Percentiles rank a stretch among this genome's conserved stretches.
phyloP scores from a whole-genome alignment of 495 filamentous ascomycete genomes.

The Penicillium paxilli region DNA sequence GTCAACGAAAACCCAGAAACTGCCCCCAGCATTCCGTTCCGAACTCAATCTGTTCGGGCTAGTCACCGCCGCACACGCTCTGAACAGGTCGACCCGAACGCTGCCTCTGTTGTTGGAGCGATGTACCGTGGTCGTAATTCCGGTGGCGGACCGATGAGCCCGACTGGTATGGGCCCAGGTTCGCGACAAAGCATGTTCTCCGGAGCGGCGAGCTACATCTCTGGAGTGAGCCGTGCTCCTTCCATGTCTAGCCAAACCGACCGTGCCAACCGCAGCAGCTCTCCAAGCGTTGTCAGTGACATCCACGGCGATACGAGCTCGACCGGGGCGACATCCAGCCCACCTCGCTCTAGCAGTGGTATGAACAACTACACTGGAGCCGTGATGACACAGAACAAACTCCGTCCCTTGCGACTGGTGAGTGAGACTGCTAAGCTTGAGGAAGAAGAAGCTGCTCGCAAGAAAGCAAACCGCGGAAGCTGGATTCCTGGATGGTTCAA shows the following conservation, averaged over 20 bases:
- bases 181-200: conserved; percentile 49
- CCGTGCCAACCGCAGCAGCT: conserved; percentile 49
- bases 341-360: conserved; percentile 56
- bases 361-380: conserved; percentile 54
- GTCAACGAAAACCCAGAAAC: conserved; percentile 71
- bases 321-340: conserved; percentile 51
- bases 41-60: conserved; percentile 61
- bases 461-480: conserved; percentile 60
- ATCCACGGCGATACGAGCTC: conserved; percentile 53
- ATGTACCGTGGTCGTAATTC: conserved; percentile 78
- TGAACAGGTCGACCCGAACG: conserved; percentile 63
- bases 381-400: conserved; percentile 71
- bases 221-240: conserved; percentile 47
- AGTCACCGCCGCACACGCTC: conserved; percentile 65
- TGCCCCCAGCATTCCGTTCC: conserved; percentile 81
- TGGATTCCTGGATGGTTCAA: conserved; percentile 62
- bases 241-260: conserved; percentile 48
- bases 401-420: conserved; percentile 84
- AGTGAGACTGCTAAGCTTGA: conserved; percentile 42
- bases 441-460: conserved; percentile 51
- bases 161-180: conserved; percentile 47
- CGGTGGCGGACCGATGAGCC: conserved; percentile 49
- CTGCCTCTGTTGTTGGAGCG: conserved; percentile 73
- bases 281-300: conserved; percentile 61
- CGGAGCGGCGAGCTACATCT: conserved; percentile 37